phyloP scores from a whole-genome alignment of 108 stramenopile species.

The Nitzschia sp. region DNA sequence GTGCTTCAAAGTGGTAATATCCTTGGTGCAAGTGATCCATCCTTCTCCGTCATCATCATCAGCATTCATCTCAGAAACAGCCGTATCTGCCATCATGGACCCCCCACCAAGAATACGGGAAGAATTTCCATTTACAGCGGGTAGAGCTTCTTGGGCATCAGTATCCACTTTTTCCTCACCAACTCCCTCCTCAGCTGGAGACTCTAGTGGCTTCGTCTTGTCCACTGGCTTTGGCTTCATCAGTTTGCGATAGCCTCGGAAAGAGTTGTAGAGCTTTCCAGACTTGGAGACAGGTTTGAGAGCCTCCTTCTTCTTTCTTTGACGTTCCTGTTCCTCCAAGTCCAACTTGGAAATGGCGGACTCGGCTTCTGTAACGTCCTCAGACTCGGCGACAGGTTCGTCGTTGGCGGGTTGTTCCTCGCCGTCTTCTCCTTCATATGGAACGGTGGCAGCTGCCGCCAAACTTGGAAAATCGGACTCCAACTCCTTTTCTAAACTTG shows the following conservation, averaged over 20 bases:
- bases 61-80: constrained; percentile 48
- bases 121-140: constrained; percentile 24
- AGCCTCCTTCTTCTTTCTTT: constrained; percentile 40
- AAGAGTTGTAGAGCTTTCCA: constrained; percentile 72
- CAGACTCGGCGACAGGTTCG: neutral
- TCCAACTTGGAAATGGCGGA: constrained; percentile 24
- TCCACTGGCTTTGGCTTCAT: constrained; percentile 38
- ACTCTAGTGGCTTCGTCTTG: neutral
- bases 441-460: constrained; percentile 58
- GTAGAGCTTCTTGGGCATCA: neutral
- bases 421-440: constrained; percentile 56
- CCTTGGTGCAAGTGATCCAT: constrained; percentile 76
- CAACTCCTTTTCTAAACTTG: constrained; percentile 33
- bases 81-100: constrained; percentile 12
- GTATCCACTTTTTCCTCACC: constrained; percentile 12
- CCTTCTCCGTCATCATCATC: constrained; percentile 89
- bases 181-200: neutral
- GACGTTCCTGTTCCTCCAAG: constrained; percentile 23
- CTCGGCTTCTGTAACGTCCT: neutral
- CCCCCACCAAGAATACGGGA: constrained; percentile 64
- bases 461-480: constrained; percentile 76
- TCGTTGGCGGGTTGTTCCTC: constrained; percentile 5
- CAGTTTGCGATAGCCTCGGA: constrained; percentile 61
- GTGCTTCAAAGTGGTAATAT: constrained; percentile 60
- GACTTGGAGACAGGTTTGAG: constrained; percentile 52